Conservation (phyloP, 495 filamentous ascomycete genomes). For the Tuber borchii region DNA sequence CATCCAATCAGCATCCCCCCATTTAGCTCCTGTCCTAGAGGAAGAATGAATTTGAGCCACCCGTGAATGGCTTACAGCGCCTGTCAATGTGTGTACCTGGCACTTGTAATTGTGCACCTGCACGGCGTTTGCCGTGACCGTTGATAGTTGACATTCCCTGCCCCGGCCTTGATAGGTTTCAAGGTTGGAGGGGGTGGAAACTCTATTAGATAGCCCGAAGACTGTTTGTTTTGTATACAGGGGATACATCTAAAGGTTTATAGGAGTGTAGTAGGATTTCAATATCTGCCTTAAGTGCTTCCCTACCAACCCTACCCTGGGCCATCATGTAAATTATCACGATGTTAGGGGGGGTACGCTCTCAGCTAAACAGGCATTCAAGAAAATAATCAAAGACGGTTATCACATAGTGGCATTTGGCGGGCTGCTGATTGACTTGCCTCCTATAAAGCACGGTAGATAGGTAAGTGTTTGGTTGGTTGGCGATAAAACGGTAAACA, state of each 20-base stretch:
- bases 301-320: too few species aligned
- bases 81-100: not conserved
- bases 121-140: not conserved
- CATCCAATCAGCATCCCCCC: not conserved
- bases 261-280: not conserved
- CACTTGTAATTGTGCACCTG: not conserved
- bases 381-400: not conserved
- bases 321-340: not conserved
- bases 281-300: not conserved
- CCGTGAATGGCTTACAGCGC: not conserved
- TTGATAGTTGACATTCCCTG: not conserved
- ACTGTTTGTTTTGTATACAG: not conserved
- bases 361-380: not conserved
- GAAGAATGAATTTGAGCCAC: not conserved
- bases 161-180: not conserved
- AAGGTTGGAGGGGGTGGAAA: not conserved
- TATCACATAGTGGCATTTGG: not conserved
- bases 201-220: not conserved
- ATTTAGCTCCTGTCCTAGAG: not conserved
- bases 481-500: not conserved
- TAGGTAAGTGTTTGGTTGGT: not conserved
- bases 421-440: not conserved
- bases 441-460: not conserved
- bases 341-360: not conserved
- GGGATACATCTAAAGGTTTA: not conserved